Base-by-base conservation (phyloP, 805 yeast species). In the Candida adriatica region DNA sequence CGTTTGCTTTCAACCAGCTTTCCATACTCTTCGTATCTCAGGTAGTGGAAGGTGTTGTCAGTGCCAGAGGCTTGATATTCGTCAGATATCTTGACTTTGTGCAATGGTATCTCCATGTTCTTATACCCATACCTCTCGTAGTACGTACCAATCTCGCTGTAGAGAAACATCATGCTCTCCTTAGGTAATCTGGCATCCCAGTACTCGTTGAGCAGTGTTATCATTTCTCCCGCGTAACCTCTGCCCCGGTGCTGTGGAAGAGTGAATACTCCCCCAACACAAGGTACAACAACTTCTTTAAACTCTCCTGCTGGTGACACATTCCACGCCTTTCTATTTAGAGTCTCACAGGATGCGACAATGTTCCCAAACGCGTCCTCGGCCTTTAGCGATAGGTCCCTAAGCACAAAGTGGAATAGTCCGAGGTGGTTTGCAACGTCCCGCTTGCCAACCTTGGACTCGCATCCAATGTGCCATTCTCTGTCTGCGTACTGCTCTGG, bases 131-230 rank as follows among this genome's bases (percentile, higher is more conserved):
- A 73, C 40, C 64, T 59, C 22, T 64, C 58, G 53, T 86, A 86
- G 43, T 68, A 83, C 19, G 64, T 68, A 11, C 82, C 90, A 14
- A 82, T 73, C 29, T 79, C 92, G 39, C 90, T 79, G 64, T 83
- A 84, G 31, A 85, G 63, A 24, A 62, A 61, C 22, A 66, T 53
- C 11, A 67, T 50, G 15, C 53, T 38, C 14, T 57, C 48, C 8
- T 48, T 41, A 29, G 53, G 42, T 19, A 62, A 53, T 17, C 52
- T 52, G 4, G 54, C 39, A 16, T 58, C 67, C 35, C 58, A 57
- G 28, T 49, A 50, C 6, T 53, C 42, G 33, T 60, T 56, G 22
- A 73, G 42, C 25, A 35, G 26, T 16, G 34, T 28, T 26, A 78
- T 55, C 78, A 78, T 66, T 17, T 35, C 33, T 6, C 52, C 51